phyloP scores from a whole-genome alignment of 257 asterid genomes.

The Scutellaria baicalensis region DNA sequence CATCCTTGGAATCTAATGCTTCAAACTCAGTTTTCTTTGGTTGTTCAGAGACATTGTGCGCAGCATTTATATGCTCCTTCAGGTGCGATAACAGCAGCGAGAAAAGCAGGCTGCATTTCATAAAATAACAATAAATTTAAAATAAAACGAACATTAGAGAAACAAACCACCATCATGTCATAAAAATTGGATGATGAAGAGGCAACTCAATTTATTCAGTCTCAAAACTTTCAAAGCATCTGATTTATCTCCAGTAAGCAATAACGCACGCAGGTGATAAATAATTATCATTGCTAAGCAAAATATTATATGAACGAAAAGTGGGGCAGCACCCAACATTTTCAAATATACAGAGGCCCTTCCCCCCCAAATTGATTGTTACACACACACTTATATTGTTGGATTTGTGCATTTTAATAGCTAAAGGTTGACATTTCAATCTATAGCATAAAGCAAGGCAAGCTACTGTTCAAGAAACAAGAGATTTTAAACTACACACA shows the following conservation, averaged over 20 bases:
- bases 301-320: conserved; percentile 2
- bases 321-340: not conserved
- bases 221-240: conserved; percentile 6
- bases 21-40: conserved; percentile 28
- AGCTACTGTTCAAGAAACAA: not conserved
- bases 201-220: not conserved
- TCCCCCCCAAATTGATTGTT: not conserved
- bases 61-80: conserved; percentile 30
- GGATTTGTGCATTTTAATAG: not conserved
- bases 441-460: not conserved
- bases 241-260: not conserved
- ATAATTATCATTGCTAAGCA: not conserved
- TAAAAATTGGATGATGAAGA: not conserved
- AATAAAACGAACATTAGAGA: not conserved
- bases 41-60: conserved; percentile 21
- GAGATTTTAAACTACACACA: not conserved
- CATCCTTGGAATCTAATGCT: conserved; percentile 31
- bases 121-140: not conserved
- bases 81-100: conserved; percentile 42
- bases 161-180: not conserved
- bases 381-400: not conserved
- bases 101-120: conserved; percentile 74
- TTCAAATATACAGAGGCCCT: not conserved
- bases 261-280: not conserved
- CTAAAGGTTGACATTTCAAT: not conserved